A percentile compares a stretch with the other conserved stretches of the same genome.
Evolutionary conservation across 2,329 filamentous ascomycete genomes (phyloP).

Genomic region (Plenodomus lindquistii): DNA sequence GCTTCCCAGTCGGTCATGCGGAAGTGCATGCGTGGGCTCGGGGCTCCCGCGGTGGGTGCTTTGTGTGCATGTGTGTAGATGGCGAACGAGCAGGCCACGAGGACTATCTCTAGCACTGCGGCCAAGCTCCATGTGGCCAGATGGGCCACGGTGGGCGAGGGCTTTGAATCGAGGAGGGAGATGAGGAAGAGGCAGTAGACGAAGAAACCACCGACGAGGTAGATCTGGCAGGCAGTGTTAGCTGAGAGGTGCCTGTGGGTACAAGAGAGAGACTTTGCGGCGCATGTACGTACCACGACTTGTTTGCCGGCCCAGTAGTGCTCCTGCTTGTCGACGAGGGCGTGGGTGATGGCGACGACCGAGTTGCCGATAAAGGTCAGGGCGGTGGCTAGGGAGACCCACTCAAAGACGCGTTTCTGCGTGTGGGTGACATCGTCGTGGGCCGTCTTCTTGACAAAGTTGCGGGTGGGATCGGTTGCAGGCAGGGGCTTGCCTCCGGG

Average conservation of each 20-base stretch:
- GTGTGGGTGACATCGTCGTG: conserved; percentile 64
- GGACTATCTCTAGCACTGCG: conserved; percentile 70
- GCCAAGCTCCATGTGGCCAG: conserved; percentile 77
- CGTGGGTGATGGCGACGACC: conserved; percentile 72
- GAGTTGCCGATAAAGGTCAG: conserved; percentile 77
- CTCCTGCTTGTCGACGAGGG: conserved; percentile 66
- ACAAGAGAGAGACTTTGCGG: neutral
- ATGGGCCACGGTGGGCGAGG: conserved; percentile 80
- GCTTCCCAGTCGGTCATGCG: conserved; percentile 63
- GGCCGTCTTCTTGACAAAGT: conserved; percentile 51
- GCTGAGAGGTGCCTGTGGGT: conserved; percentile 19
- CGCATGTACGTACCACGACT: conserved; percentile 64
- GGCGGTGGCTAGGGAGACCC: conserved; percentile 70
- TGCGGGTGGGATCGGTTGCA: conserved; percentile 56
- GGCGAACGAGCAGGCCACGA: conserved; percentile 70
- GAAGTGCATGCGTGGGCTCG: conserved; percentile 24
- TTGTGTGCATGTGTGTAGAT: conserved; percentile 71
- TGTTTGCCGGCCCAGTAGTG: conserved; percentile 84
- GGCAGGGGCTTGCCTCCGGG: conserved; percentile 88
- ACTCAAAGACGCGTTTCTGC: conserved; percentile 74
- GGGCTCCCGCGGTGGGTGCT: conserved; percentile 57
- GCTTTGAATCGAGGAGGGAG: conserved; percentile 80
- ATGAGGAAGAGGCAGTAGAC: conserved; percentile 85
- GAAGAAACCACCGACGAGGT: conserved; percentile 82
- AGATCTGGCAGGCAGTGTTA: conserved; percentile 64